Evolutionary conservation across 2,329 filamentous ascomycete species (phyloP).

Genomic region (Claviceps lovelessii): DNA sequence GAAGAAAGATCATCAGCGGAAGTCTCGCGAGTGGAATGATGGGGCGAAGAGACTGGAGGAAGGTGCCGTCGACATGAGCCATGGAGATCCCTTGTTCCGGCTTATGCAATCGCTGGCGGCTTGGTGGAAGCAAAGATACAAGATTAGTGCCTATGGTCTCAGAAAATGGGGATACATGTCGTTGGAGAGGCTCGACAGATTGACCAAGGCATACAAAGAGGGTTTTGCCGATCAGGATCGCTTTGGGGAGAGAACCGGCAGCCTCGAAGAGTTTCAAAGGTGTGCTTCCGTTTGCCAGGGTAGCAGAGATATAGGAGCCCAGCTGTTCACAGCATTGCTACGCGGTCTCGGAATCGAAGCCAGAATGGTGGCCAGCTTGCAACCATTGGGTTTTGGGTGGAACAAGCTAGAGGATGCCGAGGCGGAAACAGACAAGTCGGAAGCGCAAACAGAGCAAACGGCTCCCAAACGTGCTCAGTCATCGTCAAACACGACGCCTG

Average conservation of each 20-base stretch:
- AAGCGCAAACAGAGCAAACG: neutral
- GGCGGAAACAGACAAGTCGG: slow-evolving; percentile 24
- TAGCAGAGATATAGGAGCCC: slow-evolving; percentile 74
- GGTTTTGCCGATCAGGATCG: slow-evolving; percentile 44
- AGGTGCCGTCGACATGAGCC: slow-evolving; percentile 61
- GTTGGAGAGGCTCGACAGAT: slow-evolving; percentile 56
- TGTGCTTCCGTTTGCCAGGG: slow-evolving; percentile 58
- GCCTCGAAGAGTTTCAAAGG: slow-evolving; percentile 51
- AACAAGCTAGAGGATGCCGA: slow-evolving; percentile 71
- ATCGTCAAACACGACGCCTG: slow-evolving; percentile 5
- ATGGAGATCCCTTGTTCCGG: slow-evolving; percentile 65
- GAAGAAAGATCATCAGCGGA: slow-evolving; percentile 16
- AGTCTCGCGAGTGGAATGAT: slow-evolving; percentile 50
- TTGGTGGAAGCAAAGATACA: slow-evolving; percentile 83
- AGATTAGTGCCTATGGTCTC: slow-evolving; percentile 60
- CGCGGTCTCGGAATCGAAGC: slow-evolving; percentile 70
- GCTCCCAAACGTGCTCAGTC: neutral
- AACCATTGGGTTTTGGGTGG: slow-evolving; percentile 82
- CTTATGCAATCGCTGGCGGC: slow-evolving; percentile 62
- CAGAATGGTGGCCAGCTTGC: slow-evolving; percentile 69
- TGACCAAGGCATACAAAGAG: slow-evolving; percentile 55
- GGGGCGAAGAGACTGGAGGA: slow-evolving; percentile 55
- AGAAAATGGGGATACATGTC: slow-evolving; percentile 85
- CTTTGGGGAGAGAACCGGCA: slow-evolving; percentile 65
- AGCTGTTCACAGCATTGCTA: slow-evolving; percentile 77